Percentiles rank a stretch among this genome's conserved stretches.
phyloP scores from a whole-genome alignment of 2,329 filamentous ascomycete genomes.

The Nannizziopsis barbatae region DNA sequence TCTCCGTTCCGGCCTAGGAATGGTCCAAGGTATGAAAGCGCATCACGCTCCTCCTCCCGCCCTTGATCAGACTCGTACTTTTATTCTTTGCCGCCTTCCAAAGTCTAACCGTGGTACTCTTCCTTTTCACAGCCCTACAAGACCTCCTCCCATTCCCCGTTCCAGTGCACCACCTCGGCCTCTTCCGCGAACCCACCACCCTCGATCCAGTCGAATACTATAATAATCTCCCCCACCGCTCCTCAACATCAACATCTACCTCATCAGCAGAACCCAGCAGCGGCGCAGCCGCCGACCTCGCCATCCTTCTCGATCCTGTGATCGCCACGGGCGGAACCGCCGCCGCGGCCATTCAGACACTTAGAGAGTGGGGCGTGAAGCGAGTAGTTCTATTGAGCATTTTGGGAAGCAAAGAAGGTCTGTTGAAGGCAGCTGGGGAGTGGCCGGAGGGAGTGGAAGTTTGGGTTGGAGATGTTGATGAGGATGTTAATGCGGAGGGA shows the following conservation, averaged over 20 bases:
- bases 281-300: conserved; percentile 47
- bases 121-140: conserved; percentile 51
- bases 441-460: conserved; percentile 56
- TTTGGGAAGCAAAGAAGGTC: conserved; percentile 60
- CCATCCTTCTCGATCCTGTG: conserved; percentile 80
- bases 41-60: not conserved
- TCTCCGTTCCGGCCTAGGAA: conserved; percentile 78
- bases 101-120: not conserved
- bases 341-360: conserved; percentile 75
- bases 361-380: conserved; percentile 85
- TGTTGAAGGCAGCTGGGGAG: conserved; percentile 58
- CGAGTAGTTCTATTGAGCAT: conserved; percentile 66
- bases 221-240: conserved; percentile 67
- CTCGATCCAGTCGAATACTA: conserved; percentile 93
- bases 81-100: not conserved
- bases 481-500: conserved; percentile 58
- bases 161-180: conserved; percentile 82
- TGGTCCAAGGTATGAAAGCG: conserved; percentile 60
- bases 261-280: too few relatives aligned
- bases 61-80: not conserved
- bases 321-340: conserved; percentile 90
- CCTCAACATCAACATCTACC: conserved; percentile 20
- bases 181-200: conserved; percentile 81
- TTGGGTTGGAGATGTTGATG: conserved; percentile 73
- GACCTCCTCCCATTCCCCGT: conserved; percentile 68